Base-by-base conservation (phyloP, 2,329 filamentous ascomycete species). In the Fusarium nanum region DNA sequence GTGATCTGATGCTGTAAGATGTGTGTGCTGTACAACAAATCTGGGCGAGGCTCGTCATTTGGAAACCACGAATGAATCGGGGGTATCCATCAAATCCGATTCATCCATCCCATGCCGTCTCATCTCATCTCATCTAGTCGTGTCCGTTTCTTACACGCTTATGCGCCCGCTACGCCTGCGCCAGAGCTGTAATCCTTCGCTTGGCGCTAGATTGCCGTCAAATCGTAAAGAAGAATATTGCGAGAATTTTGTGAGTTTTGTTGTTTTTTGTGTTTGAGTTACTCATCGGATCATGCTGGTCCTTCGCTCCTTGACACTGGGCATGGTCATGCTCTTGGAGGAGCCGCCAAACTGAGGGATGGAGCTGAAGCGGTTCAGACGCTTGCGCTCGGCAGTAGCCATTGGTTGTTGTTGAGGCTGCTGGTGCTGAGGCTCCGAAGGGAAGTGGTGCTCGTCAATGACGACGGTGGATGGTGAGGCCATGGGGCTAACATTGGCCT, bases 361-460 rank as follows among this genome's bases (percentile, higher is more conserved):
- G 27, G 85, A 84, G 64, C 84, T 87, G 79, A 87, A 85, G 54
- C 87, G 82, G 79, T 86, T 85, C 73, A 86, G 68, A 60, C 82
- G 81, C 82, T 87, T 88, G 70, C 85, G 83, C 68, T 80, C 77
- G 40, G 46, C 56, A 32, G 56, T 56, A n/a, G 64, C 18, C 42
- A 53, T 54, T 30, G 59, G 54, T 56, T 64, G 73, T 41, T 71
- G 53, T 50, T 64, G 64, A 22, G 63, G 68, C 6, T 56, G 67
- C n/a, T 67, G 65, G 27, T 47, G 49, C 32, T 65, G 67, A 23
- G 53, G 18, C 30, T 71, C 68, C 0, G 68, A 69, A 20, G 68
- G 70, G 64, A 63, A 71, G 48, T 44, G 69, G 34, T 70, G 68
- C 45, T 69, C 72, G 25, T 75, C 72, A 42, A 73, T 62, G 55